phyloP scores from a whole-genome alignment of 192 early-diverging fungal species.

The Chytriomyces sp. region DNA sequence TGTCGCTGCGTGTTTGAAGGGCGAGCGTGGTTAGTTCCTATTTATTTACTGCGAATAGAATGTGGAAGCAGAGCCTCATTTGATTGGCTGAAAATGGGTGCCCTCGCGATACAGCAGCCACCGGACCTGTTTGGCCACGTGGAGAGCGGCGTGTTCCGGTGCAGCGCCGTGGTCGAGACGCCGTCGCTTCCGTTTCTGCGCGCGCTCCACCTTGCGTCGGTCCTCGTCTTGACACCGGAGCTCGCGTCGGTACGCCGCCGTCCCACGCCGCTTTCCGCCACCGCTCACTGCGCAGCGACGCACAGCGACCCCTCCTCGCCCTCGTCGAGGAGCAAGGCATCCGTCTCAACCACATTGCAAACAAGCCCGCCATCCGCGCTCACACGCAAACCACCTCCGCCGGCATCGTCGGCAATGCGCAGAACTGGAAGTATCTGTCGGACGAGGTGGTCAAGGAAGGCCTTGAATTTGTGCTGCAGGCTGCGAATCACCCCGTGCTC shows the following conservation, averaged over 20 bases:
- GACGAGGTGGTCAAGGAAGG: slow-evolving; percentile 97
- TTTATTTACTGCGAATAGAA: neutral
- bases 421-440: slow-evolving; percentile 91
- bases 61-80: neutral
- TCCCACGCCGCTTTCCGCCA: neutral
- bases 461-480: slow-evolving; percentile 81
- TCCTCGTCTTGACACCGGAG: slow-evolving; percentile 82
- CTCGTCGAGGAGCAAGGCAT: slow-evolving; percentile 9
- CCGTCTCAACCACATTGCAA: slow-evolving; percentile 32
- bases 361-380: slow-evolving; percentile 3
- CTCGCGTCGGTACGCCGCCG: slow-evolving; percentile 13
- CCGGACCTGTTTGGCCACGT: slow-evolving; percentile 87
- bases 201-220: slow-evolving; percentile 74
- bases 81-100: neutral
- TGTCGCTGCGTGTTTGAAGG: neutral
- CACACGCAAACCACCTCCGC: neutral
- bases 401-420: slow-evolving; percentile 22
- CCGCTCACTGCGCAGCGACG: neutral
- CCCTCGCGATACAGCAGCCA: neutral
- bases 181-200: slow-evolving; percentile 80
- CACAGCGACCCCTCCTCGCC: neutral
- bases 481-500: slow-evolving; percentile 81
- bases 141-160: slow-evolving; percentile 86
- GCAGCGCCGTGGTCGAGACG: slow-evolving; percentile 66
- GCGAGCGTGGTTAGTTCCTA: neutral